Evolutionary conservation across 176 grass and related monocot genomes (phyloP).

Genomic region (Oropetium thomaeum): DNA sequence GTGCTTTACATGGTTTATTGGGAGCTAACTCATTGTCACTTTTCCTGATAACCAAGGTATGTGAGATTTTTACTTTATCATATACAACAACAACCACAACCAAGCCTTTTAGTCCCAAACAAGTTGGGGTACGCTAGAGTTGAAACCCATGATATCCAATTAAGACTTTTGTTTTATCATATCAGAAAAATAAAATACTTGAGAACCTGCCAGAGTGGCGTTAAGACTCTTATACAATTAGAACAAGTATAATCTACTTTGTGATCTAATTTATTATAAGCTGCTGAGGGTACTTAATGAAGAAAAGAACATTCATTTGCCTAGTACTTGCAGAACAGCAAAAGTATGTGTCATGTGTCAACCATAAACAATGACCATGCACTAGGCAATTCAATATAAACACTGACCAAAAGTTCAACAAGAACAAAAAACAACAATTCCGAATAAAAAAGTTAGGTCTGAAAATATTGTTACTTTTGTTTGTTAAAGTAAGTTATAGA

Average conservation of each 20-base stretch:
- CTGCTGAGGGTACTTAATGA: not conserved
- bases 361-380: too few relatives aligned
- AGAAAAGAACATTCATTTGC: not conserved
- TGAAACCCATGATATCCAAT: too few relatives aligned
- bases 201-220: not conserved
- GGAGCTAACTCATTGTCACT: conserved; percentile 85
- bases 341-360: not conserved
- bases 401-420: not conserved
- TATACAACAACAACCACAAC: too few relatives aligned
- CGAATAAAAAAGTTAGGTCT: not conserved
- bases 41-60: conserved; percentile 93
- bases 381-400: too few relatives aligned
- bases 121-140: too few relatives aligned
- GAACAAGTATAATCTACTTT: not conserved
- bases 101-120: too few relatives aligned
- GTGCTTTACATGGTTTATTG: conserved; percentile 58
- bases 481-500: conserved; percentile 72
- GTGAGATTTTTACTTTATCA: conserved; percentile 7
- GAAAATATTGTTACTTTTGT: conserved; percentile 18
- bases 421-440: not conserved
- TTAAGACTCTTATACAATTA: not conserved
- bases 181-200: not conserved
- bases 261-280: not conserved
- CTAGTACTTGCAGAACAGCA: conserved; percentile 8
- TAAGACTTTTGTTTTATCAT: not conserved